Percentiles rank a stretch among this genome's conserved stretches.
Evolutionary conservation across 345 rosid genomes (phyloP).

Genomic region (Brassica incana): DNA sequence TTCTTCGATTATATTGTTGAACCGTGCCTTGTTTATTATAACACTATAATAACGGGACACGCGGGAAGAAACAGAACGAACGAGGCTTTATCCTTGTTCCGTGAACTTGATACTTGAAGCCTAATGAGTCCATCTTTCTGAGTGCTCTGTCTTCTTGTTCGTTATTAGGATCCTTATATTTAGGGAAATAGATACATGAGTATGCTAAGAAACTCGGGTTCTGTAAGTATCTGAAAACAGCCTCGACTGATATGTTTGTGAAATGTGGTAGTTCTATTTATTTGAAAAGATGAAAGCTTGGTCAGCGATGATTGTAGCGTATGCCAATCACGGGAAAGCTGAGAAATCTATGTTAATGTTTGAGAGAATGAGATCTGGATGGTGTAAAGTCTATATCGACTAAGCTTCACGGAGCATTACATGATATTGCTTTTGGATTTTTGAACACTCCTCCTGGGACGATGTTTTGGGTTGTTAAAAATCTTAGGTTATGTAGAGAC

Average conservation of each 20-base stretch:
- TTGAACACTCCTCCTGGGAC: slow-evolving; percentile 63
- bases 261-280: neutral
- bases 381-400: no score
- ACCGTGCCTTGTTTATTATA: slow-evolving; percentile 62
- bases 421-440: slow-evolving; percentile 52
- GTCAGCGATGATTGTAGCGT: slow-evolving; percentile 89
- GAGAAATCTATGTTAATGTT: slow-evolving; percentile 56
- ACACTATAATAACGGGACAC: slow-evolving; percentile 68
- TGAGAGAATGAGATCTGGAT: no score
- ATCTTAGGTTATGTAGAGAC: slow-evolving; percentile 79
- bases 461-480: slow-evolving; percentile 53
- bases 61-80: slow-evolving; percentile 68
- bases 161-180: slow-evolving; percentile 68
- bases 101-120: slow-evolving; percentile 55
- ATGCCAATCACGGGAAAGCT: slow-evolving; percentile 76
- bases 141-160: slow-evolving; percentile 83
- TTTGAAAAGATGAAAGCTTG: slow-evolving; percentile 69
- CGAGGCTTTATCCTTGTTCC: slow-evolving; percentile 66
- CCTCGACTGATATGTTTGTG: slow-evolving; percentile 4
- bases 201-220: slow-evolving; percentile 54
- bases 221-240: slow-evolving; percentile 61
- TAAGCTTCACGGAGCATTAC: no score
- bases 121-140: slow-evolving; percentile 68
- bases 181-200: slow-evolving; percentile 78
- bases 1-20: slow-evolving; percentile 57